phyloP scores from a whole-genome alignment of 2,329 filamentous ascomycete genomes.

The Hypoxylon sp. region DNA sequence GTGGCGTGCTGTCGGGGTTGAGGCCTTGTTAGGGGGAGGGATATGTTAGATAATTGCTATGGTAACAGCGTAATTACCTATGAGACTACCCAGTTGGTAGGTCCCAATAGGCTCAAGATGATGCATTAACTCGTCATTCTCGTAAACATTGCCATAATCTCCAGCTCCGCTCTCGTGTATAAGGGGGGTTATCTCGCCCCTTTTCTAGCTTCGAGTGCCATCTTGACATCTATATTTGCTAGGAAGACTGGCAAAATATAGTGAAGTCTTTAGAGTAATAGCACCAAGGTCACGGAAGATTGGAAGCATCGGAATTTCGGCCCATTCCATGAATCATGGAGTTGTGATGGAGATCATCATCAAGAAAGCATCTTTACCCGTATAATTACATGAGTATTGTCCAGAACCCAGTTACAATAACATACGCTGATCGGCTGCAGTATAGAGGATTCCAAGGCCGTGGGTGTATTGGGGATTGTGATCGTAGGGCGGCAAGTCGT shows the following conservation, averaged over 20 bases:
- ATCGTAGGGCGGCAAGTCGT: not conserved
- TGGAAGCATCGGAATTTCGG: not conserved
- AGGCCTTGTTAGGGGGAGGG: not conserved
- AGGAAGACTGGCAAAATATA: too few relatives aligned
- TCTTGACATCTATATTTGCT: not conserved
- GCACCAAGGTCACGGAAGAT: too few relatives aligned
- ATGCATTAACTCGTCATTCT: not conserved
- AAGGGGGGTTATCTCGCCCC: not conserved
- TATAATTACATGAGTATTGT: not conserved
- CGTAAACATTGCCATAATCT: not conserved
- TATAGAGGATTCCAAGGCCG: not conserved
- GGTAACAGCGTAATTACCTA: too few relatives aligned
- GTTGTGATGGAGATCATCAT: not conserved
- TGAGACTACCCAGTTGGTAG: too few relatives aligned
- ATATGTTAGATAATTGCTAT: too few relatives aligned
- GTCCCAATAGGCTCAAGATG: too few relatives aligned
- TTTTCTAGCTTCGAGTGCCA: not conserved
- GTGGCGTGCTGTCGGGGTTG: not conserved
- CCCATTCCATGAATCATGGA: not conserved
- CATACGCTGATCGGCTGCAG: not conserved
- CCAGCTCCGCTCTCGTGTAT: not conserved
- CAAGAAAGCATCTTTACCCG: not conserved
- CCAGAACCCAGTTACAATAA: not conserved
- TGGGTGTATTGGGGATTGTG: not conserved
- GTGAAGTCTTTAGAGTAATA: too few relatives aligned